phyloP scores from a whole-genome alignment of 2,329 filamentous ascomycete species.

The Ceratocystiopsis brevicomis region DNA sequence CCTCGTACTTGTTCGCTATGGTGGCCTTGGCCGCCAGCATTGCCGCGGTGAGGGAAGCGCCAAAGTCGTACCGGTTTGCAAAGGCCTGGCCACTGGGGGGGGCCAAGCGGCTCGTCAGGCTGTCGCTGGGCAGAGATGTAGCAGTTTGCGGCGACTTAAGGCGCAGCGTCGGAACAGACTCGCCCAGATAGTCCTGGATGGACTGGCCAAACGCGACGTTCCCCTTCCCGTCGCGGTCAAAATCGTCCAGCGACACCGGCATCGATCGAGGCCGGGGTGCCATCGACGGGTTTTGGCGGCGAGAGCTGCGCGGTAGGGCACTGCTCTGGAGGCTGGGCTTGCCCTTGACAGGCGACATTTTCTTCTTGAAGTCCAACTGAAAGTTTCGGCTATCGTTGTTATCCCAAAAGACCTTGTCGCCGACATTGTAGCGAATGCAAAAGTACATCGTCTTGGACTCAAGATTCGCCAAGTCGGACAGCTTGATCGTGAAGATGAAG shows the following conservation, averaged over 20 bases:
- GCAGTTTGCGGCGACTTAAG: constrained; percentile 52
- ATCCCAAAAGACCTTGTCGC: constrained; percentile 82
- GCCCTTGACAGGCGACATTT: constrained; percentile 41
- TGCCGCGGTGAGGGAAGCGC: constrained; percentile 71
- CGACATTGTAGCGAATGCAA: constrained; percentile 73
- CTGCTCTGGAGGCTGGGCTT: constrained; percentile 22
- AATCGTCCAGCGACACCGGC: constrained; percentile 49
- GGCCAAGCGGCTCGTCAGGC: constrained; percentile 30
- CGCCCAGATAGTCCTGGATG: constrained; percentile 43
- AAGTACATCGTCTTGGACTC: constrained; percentile 86
- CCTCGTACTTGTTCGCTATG: constrained; percentile 34
- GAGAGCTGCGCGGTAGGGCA: constrained; percentile 46
- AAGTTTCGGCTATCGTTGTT: constrained; percentile 80
- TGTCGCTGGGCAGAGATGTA: constrained; percentile 43
- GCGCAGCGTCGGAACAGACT: constrained; percentile 41
- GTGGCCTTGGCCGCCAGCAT: constrained; percentile 54
- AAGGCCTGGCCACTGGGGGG: constrained; percentile 55
- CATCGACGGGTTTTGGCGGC: constrained; percentile 23
- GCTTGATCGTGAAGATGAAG: constrained; percentile 86
- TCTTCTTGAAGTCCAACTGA: constrained; percentile 83
- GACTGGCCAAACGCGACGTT: constrained; percentile 40
- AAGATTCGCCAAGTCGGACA: constrained; percentile 78
- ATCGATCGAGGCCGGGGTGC: constrained; percentile 34
- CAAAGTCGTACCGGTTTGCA: constrained; percentile 88
- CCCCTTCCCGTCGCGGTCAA: constrained; percentile 40